Percentiles rank a stretch among this genome's conserved stretches.
phyloP scores from a whole-genome alignment of 2,329 filamentous ascomycete genomes.

The Pestalotiopsis sp. region DNA sequence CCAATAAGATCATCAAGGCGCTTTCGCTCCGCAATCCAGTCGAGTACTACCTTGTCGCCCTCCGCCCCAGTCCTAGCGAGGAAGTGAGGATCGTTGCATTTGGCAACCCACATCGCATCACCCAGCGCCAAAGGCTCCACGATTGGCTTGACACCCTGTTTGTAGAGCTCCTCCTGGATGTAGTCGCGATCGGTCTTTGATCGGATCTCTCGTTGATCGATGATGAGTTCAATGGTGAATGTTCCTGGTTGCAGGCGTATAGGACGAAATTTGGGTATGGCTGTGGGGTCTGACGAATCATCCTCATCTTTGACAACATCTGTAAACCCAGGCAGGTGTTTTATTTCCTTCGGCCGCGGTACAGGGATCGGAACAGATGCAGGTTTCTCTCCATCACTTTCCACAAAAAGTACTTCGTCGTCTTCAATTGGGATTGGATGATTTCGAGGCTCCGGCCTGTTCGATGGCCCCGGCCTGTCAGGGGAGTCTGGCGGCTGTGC shows the following conservation, averaged over 20 bases:
- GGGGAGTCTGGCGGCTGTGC: slow-evolving; percentile 7
- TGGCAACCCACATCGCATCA: slow-evolving; percentile 79
- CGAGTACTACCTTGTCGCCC: slow-evolving; percentile 71
- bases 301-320: slow-evolving; percentile 42
- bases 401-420: not conserved
- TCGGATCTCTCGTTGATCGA: slow-evolving; percentile 75
- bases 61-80: slow-evolving; percentile 58
- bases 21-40: slow-evolving; percentile 82
- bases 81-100: slow-evolving; percentile 59
- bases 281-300: slow-evolving; percentile 20
- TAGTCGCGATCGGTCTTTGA: slow-evolving; percentile 75
- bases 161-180: slow-evolving; percentile 69
- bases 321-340: slow-evolving; percentile 27
- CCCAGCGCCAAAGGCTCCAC: slow-evolving; percentile 71
- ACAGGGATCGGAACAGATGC: slow-evolving; percentile 18
- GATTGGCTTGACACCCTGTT: slow-evolving; percentile 64
- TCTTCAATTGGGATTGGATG: not conserved
- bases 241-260: slow-evolving; percentile 63
- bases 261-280: slow-evolving; percentile 53
- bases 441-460: not conserved
- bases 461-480: not conserved
- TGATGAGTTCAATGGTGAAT: slow-evolving; percentile 71
- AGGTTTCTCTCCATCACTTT: not conserved
- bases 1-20: slow-evolving; percentile 76
- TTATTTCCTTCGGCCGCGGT: slow-evolving; percentile 7